These are phyloP conservation scores for Fusarium torreyae DNA, from an alignment of 2,329 filamentous ascomycete genomes.

Conservation along the genomic window DNA sequence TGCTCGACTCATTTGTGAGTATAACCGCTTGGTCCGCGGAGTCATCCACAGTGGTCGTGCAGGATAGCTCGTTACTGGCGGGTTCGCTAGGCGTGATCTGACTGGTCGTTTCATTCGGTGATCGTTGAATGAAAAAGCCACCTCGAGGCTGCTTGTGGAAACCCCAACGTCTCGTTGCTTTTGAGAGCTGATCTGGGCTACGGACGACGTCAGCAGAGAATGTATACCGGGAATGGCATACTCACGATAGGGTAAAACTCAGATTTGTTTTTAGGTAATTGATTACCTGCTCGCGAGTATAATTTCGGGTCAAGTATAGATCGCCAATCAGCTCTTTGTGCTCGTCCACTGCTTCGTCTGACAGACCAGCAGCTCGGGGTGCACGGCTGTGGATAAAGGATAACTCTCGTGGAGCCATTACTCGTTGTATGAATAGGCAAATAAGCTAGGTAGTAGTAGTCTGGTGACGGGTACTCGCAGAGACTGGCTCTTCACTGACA, in stretches of 20 bases:
- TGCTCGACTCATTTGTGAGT: not conserved
- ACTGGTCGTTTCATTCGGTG: not conserved
- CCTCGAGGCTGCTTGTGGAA: slow-evolving; percentile 4
- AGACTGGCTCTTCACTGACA: not conserved
- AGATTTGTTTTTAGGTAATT: not conserved
- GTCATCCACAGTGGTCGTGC: not conserved
- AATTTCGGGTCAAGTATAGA: not conserved
- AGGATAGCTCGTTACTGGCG: not conserved
- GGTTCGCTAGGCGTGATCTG: not conserved
- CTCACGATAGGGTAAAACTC: not conserved
- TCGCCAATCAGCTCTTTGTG: slow-evolving; percentile 4
- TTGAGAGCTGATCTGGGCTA: slow-evolving; percentile 12
- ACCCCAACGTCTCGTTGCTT: slow-evolving; percentile 12
- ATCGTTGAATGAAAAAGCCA: rapidly evolving
- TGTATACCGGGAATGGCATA: rapidly evolving
- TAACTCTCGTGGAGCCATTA: not conserved
- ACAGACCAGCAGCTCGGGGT: not conserved
- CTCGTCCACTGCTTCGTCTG: not conserved
- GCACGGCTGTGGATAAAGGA: not conserved
- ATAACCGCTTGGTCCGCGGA: rapidly evolving
- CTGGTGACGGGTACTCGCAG: no score
- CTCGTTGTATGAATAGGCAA: not conserved
- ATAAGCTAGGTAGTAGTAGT: not conserved
- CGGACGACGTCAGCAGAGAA: not conserved
- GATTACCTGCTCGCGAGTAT: slow-evolving; percentile 10